Conservation (phyloP, 2,329 filamentous ascomycete genomes). For the Colletotrichum phormii region DNA sequence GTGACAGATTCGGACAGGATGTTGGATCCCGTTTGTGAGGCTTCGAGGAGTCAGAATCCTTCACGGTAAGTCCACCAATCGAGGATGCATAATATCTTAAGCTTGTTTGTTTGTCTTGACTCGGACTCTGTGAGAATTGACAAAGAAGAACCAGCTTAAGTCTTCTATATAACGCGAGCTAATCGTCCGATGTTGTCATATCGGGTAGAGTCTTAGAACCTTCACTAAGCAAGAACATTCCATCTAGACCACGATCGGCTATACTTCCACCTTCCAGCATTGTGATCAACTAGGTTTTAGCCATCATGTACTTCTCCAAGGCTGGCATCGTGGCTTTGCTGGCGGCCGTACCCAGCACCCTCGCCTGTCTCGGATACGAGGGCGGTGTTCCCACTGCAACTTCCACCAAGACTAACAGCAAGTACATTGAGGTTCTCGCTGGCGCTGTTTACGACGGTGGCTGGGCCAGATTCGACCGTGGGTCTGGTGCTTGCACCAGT, state of each 20-base stretch:
- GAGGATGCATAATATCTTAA: neutral
- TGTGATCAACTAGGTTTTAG: no score
- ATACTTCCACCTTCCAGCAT: no score
- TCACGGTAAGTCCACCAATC: conserved; percentile 15
- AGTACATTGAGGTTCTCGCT: conserved; percentile 47
- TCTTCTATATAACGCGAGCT: neutral
- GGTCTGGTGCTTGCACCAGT: conserved; percentile 50
- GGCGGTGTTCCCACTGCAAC: conserved; percentile 46
- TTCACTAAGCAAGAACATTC: no score
- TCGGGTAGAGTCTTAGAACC: no score
- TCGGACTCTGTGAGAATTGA: fast-evolving
- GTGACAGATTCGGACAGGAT: conserved; percentile 10
- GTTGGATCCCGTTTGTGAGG: neutral
- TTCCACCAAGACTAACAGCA: conserved; percentile 42
- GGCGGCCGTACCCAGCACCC: conserved; percentile 36
- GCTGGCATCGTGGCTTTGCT: conserved; percentile 9
- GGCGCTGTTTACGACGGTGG: conserved; percentile 46
- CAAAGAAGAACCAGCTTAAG: no score
- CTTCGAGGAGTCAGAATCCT: neutral
- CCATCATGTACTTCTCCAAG: conserved; percentile 22
- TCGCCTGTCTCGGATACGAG: conserved; percentile 43
- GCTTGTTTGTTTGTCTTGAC: neutral
- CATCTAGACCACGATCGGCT: no score
- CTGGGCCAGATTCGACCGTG: conserved; percentile 51
- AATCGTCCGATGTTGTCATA: neutral